Evolutionary conservation across 371 early-diverging fungal genomes (phyloP), one percentile per base, ranked within the genome.

Genomic region (Saksenaea vasiformis): DNA sequence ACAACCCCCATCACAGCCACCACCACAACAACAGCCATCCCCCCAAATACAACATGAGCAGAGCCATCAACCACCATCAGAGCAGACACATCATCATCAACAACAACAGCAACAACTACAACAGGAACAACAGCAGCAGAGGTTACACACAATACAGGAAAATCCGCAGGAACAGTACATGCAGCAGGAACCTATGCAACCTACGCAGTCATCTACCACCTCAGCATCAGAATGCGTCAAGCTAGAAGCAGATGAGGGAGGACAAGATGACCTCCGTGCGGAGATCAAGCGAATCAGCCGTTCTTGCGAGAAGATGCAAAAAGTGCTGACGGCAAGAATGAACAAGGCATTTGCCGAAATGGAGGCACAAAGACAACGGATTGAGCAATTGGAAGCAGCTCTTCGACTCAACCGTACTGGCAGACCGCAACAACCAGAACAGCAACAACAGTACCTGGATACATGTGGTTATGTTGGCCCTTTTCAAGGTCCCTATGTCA

Each of bases 291-390:
- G 43, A 38, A 26, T 58, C 28, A 56, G 59, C 15, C 59, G 43
- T 28, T 35, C 24, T 9, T 60, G 53, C 39, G 43, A 60, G 27
- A 39, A 19, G 15, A 60, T 65, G 65, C 59, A 65, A 22, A 35
- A 54, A 19, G n/a, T 34, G 8, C 59, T 60, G 54, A 39, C 54
- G 3, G 22, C 22, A 17, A 41, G 58, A 34, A 54, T 65, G 37
- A 24, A 36, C 11, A 37, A 59, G 41, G 60, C 65, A 22, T 38
- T 59, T n/a, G 41, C 37, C 1, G 37, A 65, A 28, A 53, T 65
- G 41, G 60, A 58, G 31, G 39, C 56, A 1, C 65, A 65, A 19
- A 24, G 55, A 24, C 41, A 41, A 55, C 59, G 47, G 37, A 28
- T 60, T 11, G 60, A 65, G 13, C 31, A 47, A 10, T 34, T 61